Evolutionary conservation across 164 flowering plant genomes (phyloP).

Genomic region (Berberis vulgaris): DNA sequence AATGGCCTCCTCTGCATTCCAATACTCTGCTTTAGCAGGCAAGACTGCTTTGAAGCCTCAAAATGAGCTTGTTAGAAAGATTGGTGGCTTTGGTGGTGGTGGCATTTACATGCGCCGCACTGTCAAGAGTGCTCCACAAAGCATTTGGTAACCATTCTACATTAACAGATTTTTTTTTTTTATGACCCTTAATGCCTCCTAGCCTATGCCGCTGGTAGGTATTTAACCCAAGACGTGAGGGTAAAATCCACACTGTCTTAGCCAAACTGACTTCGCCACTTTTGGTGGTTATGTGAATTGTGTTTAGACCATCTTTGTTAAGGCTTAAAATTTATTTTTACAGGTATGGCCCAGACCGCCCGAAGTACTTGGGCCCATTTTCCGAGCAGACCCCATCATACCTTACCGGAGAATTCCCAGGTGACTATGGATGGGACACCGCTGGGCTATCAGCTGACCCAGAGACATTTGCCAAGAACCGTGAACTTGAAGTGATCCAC

Average conservation of each 20-base stretch:
- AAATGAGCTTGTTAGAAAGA: slow-evolving; percentile 36
- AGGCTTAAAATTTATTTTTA: too few relatives aligned
- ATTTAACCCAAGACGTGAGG: background rate
- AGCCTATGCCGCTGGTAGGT: too few relatives aligned
- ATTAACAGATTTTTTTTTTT: background rate
- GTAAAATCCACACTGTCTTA: slow-evolving; percentile 17
- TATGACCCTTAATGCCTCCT: background rate
- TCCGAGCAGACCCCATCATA: too few relatives aligned
- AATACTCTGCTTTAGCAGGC: slow-evolving; percentile 32
- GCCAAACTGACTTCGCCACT: slow-evolving; percentile 20
- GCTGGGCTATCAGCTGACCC: too few relatives aligned
- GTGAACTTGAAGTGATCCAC: too few relatives aligned
- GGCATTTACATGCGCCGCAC: slow-evolving; percentile 32
- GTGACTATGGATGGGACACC: too few relatives aligned
- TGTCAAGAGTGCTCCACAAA: slow-evolving; percentile 28
- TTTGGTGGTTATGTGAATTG: slow-evolving; percentile 6
- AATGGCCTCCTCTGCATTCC: slow-evolving; percentile 39
- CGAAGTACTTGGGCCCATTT: too few relatives aligned
- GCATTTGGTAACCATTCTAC: slow-evolving; percentile 29
- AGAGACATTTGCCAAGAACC: too few relatives aligned
- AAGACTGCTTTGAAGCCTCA: slow-evolving; percentile 33
- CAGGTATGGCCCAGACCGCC: too few relatives aligned
- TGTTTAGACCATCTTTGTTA: too few relatives aligned
- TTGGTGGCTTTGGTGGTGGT: slow-evolving; percentile 27
- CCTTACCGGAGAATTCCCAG: too few relatives aligned